Conservation (phyloP, 805 yeast genomes). For the Kodamaea lidongshanica region DNA sequence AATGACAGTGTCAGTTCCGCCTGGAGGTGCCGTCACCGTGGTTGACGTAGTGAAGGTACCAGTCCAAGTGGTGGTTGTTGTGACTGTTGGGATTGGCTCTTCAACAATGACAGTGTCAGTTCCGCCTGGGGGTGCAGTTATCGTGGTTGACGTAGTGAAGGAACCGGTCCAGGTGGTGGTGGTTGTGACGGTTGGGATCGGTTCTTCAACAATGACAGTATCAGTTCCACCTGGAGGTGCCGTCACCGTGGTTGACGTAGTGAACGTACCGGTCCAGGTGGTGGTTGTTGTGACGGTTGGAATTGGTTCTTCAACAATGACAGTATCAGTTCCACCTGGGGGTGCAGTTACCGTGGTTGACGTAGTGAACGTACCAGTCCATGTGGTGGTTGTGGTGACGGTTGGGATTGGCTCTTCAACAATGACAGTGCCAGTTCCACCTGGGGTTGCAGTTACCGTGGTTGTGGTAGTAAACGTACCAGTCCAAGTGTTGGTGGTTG, state of each 20-base stretch:
- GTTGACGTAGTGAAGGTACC: conserved; percentile 8
- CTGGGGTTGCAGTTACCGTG: conserved; percentile 6
- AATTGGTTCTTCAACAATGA: conserved; percentile 18
- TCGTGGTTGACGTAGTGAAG: conserved; percentile 7
- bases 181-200: conserved; percentile 8
- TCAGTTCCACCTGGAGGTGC: conserved; percentile 9
- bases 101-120: conserved; percentile 12
- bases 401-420: conserved; percentile 11
- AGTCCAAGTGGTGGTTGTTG: conserved; percentile 9
- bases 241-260: no score
- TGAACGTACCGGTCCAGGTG: conserved; percentile 9
- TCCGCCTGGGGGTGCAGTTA: conserved; percentile 6
- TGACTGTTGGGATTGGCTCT: conserved; percentile 10
- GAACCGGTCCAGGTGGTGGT: conserved; percentile 11
- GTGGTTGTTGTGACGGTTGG: conserved; percentile 10
- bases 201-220: conserved; percentile 13
- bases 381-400: conserved; percentile 6
- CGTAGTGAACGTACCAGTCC: conserved; percentile 8
- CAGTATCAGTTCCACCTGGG: conserved; percentile 16
- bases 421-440: conserved; percentile 10
- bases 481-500: conserved; percentile 7
- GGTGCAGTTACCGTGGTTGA: conserved; percentile 12
- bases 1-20: conserved; percentile 18
- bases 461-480: conserved; percentile 5
- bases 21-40: conserved; percentile 10